Conservation (phyloP, 1,284 basidiomycete genomes). For the Ganoderma sp. region DNA sequence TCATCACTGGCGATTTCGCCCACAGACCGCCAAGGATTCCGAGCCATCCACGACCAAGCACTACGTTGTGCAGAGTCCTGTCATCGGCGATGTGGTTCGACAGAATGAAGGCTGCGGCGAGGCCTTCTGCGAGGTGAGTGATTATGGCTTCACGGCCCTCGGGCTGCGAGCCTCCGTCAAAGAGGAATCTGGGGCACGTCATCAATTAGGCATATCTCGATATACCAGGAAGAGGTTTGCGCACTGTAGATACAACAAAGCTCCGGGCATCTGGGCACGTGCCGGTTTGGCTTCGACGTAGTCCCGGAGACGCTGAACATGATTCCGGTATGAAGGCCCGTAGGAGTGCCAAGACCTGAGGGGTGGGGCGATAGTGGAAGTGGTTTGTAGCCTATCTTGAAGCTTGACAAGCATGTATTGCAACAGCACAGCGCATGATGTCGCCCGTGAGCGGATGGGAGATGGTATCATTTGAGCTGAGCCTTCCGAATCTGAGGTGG, state of each 20-base stretch:
- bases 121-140: neutral
- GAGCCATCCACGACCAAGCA: neutral
- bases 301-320: neutral
- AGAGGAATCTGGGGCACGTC: neutral
- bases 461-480: no score
- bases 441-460: neutral
- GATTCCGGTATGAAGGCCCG: neutral
- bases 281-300: neutral
- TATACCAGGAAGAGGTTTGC: neutral
- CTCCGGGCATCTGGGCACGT: neutral
- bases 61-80: neutral
- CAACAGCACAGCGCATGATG: neutral
- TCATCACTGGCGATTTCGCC: neutral
- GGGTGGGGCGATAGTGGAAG: neutral
- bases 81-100: neutral
- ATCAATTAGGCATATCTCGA: neutral
- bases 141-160: neutral
- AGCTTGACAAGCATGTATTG: neutral
- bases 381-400: neutral
- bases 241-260: slow-evolving; percentile 2
- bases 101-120: neutral
- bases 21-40: neutral
- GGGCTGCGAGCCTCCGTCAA: neutral
- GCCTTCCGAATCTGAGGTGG: neutral
- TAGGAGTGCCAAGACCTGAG: neutral